Evolutionary conservation across 148 eudicot species (phyloP), one percentile per base, ranked within the genome.

Genomic region (Simmondsia chinensis): DNA sequence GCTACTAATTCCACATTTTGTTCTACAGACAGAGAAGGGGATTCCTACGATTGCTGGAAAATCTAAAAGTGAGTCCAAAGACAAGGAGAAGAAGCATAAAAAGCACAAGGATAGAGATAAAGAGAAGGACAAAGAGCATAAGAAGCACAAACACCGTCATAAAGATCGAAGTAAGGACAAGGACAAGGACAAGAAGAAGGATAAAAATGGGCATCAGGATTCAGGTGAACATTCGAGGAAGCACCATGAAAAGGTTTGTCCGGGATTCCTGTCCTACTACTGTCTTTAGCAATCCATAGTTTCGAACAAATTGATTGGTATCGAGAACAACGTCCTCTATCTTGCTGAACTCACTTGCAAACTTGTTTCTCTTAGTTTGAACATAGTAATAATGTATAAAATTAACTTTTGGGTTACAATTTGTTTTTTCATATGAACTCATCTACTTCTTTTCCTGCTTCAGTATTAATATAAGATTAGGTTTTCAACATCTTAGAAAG

Each of bases 61-160:
- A 37, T 36, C 15, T 35, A 44, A 27, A 36, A 37, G 3, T 19
- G 37, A 25, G 22, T 34, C 44, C 20, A 36, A 20, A 23, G 52
- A 46, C 68, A 93, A 86, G 75, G 96, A 93, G 2, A 22, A n/a
- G 37, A 36, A 37, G 8, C 45, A 10, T 20, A 35, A 37, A 23
- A 56, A 44, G 23, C 28, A 17, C 9, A 46, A 36, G 28, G 10
- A 2, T 19, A 27, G 18, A 33, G 36, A 20, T 12, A 45, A 37
- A 15, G 37, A 5, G 19, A 45, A 37, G 20, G 37, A 11, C 9
- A 28, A 36, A 21, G 35, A 27, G 22, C 38, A 9, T 6, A 33
- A 32, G 32, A 35, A 23, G 20, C 59, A n/a, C 37, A 26, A 12
- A 21, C 36, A 24, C 28, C 50, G 11, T 11, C 33, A 17, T 27